These are phyloP conservation scores for Chytriomyces sp. DNA, from an alignment of 192 early-diverging fungal species.

Conservation along the genomic window DNA sequence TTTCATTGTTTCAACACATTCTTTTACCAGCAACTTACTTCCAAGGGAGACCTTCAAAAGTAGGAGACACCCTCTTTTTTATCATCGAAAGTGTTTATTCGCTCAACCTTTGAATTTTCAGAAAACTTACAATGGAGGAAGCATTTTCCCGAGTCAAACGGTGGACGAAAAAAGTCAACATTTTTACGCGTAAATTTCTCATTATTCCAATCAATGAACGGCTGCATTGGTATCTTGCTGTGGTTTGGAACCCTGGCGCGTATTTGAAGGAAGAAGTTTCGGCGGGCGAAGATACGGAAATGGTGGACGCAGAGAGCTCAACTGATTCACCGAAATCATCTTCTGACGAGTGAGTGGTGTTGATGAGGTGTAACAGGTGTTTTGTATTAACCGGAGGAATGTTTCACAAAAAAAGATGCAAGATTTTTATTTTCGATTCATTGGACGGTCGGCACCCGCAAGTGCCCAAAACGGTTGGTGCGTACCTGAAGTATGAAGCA, in stretches of 20 bases:
- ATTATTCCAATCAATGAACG: slow-evolving; percentile 89
- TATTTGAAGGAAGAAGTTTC: slow-evolving; percentile 34
- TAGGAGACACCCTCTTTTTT: not conserved
- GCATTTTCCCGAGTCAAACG: slow-evolving; percentile 70
- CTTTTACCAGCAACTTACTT: slow-evolving; percentile 78
- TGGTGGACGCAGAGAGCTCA: not conserved
- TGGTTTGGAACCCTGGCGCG: slow-evolving; percentile 74
- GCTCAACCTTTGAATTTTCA: slow-evolving; percentile 19
- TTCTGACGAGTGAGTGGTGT: not conserved
- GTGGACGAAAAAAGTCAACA: slow-evolving; percentile 78
- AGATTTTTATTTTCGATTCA: slow-evolving; percentile 72
- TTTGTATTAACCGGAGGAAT: not conserved
- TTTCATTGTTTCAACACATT: slow-evolving; percentile 85
- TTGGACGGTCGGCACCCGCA: slow-evolving; percentile 54
- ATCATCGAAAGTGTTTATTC: not conserved
- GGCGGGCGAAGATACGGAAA: slow-evolving; percentile 31
- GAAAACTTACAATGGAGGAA: slow-evolving; percentile 41
- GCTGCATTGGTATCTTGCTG: slow-evolving; percentile 87
- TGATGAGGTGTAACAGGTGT: not conserved
- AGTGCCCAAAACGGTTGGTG: slow-evolving; percentile 44
- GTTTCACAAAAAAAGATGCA: slow-evolving; percentile 44
- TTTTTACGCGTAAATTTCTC: slow-evolving; percentile 78
- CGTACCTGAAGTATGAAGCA: slow-evolving; percentile 55
- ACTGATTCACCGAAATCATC: not conserved
- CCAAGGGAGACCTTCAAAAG: slow-evolving; percentile 37